Evolutionary conservation across 352 stramenopile genomes (phyloP).

Genomic region (Globisporangium viniferum): DNA sequence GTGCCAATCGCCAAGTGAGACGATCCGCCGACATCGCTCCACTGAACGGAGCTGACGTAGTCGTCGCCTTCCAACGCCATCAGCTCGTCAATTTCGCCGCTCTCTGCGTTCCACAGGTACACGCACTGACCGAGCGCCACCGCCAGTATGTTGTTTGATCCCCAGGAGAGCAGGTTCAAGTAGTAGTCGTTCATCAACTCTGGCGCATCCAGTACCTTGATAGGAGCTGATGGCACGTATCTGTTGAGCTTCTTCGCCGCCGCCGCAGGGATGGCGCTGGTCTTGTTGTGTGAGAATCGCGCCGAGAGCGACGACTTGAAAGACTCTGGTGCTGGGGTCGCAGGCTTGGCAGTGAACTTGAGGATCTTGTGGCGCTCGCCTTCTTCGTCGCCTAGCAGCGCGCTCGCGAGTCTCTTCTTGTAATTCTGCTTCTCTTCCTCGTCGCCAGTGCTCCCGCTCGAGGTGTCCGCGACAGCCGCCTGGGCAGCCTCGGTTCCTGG

Average conservation of each 20-base stretch:
- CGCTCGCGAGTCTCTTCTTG: conserved; percentile 77
- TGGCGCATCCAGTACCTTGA: conserved; percentile 96
- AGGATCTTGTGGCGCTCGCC: conserved; percentile 93
- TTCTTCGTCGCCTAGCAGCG: conserved; percentile 75
- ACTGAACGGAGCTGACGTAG: conserved; percentile 97
- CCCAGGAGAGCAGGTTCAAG: conserved; percentile 98
- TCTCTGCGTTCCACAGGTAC: conserved; percentile 98
- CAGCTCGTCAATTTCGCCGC: conserved; percentile 95
- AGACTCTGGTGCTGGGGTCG: conserved; percentile 86
- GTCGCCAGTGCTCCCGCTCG: conserved; percentile 24
- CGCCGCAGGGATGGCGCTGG: conserved; percentile 57
- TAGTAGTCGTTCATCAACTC: conserved; percentile 99
- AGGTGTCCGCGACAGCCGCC: conserved; percentile 19
- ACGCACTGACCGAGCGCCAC: conserved; percentile 97
- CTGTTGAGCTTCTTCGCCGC: conserved; percentile 88
- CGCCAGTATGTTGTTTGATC: conserved; percentile 94
- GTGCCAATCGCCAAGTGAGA: conserved; percentile 95
- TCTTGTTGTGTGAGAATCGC: conserved; percentile 95
- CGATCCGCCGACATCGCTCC: conserved; percentile 87
- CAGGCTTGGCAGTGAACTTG: conserved; percentile 97
- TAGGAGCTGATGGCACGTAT: conserved; percentile 95
- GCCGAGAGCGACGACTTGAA: conserved; percentile 94
- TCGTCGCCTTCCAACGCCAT: conserved; percentile 87
- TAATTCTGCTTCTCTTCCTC: conserved; percentile 80
- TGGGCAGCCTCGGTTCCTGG: conserved; percentile 49